Base-by-base conservation (phyloP, 73 alveolate genomes). In the Uronychia setigera region DNA sequence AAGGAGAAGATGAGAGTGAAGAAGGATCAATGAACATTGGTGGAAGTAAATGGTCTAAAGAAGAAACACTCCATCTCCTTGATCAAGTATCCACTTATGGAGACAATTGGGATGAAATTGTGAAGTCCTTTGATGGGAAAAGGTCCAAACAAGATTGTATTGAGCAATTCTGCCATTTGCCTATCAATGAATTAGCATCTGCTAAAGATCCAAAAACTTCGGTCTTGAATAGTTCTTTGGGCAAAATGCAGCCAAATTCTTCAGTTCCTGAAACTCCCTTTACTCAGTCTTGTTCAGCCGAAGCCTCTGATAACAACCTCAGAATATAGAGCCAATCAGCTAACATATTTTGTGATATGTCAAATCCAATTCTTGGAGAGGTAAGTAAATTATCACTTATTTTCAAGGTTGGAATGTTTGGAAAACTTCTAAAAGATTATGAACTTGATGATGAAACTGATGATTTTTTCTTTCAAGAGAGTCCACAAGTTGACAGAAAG, bases 11-110 rank as follows among this genome's bases (percentile, higher is more conserved):
- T 46, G 67, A 46, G n/a, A 46, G 67, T 46, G 67, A 46, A 46
- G 67, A 46, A 46, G 19, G 19, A 19, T 5, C 67, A 11, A n/a
- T n/a, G n/a, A n/a, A n/a, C n/a, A n/a, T n/a, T n/a, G n/a, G 85
- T 57, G 94, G 88, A 76, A n/a, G n/a, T n/a, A 86, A 82, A 78
- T 93, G 97, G 96, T 91, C 80, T 1, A 89, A 96, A 80, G 95
- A 93, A 92, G 96, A 96, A 83, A 89, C 94, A 1, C 80, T 91
- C 86, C 79, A 60, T 85, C 85, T 95, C 80, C 83, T 91, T 74
- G 89, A 86, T 67, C 87, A 88, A 19, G 14, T 91, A 34, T 89
- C 88, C 32, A 76, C 82, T 34, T 90, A 89, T 82, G 91, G 90
- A 1, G 92, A 89, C 85, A 85, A 77, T 57, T 87, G 82, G 87